phyloP scores from a whole-genome alignment of 352 stramenopile species.

The Pilasporangium apinafurcum region DNA sequence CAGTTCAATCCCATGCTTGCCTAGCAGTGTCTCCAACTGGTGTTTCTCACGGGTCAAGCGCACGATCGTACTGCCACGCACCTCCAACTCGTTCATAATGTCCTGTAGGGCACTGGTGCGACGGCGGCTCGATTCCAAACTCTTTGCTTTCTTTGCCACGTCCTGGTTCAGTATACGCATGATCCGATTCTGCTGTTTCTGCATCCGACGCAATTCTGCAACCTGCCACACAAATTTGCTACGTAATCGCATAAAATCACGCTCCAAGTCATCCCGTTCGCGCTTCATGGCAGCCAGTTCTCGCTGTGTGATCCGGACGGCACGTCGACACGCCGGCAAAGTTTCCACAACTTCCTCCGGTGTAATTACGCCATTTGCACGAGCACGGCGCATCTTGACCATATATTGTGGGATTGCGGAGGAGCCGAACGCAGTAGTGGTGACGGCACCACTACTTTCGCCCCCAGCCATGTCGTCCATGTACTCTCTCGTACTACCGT shows the following conservation, averaged over 20 bases:
- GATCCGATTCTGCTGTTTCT: conserved; percentile 67
- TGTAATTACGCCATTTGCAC: conserved; percentile 41
- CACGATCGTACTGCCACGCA: conserved; percentile 39
- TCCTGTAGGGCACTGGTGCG: conserved; percentile 69
- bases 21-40: conserved; percentile 42
- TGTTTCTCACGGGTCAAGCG: conserved; percentile 61
- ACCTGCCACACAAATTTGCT: conserved; percentile 58
- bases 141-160: conserved; percentile 43
- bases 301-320: conserved; percentile 69
- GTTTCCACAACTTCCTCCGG: conserved; percentile 72
- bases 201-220: conserved; percentile 56
- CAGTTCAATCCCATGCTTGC: conserved; percentile 27
- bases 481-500: no score
- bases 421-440: background rate
- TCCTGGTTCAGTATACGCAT: conserved; percentile 31
- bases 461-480: no score
- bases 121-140: conserved; percentile 58
- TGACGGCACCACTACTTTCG: background rate
- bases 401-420: background rate
- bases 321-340: conserved; percentile 51
- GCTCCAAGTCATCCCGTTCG: conserved; percentile 74
- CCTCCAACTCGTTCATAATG: conserved; percentile 77
- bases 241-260: conserved; percentile 61
- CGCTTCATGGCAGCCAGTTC: conserved; percentile 60
- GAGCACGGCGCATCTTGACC: conserved; percentile 5